Base-by-base conservation (phyloP, 2,329 filamentous ascomycete genomes). In the Dactylellina parvicollis region DNA sequence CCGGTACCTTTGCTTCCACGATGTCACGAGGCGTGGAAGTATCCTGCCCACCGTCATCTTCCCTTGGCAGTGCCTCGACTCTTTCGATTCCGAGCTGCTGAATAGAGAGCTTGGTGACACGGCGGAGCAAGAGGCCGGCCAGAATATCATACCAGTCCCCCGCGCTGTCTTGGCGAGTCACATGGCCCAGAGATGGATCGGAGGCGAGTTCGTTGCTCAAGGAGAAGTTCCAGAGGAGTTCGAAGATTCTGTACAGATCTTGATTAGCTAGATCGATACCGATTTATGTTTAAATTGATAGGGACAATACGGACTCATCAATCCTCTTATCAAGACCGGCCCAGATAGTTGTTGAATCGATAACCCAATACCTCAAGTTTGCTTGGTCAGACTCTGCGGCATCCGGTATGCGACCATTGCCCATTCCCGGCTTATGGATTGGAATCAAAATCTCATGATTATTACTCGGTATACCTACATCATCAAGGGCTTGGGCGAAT, bases 311-410 rank as follows among this genome's bases (percentile, higher is more conserved):
- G 38, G 75, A 77, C 76, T 77, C 76, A 50, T 77, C 76, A 22
- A 77, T 77, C 12, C 55, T 40, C 18, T 75, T 69, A 49, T 77
- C 66, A 10, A 77, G 34, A 4, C 76, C 74, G 5, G 76, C 76
- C 76, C 76, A 77, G 50, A 76, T 75, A 2, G 75, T 67, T 14
- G 72, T 61, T 12, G 75, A 75, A 16, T 76, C 76, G 20, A 76
- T 75, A 7, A 77, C 54, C 76, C 76, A 77, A 55, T 73, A 73
- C 20, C 69, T 66, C 30, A 66, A 4, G 40, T 73, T 73, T 18
- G 60, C 69, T 1, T 34, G 18, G 0, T 30, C 38, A 8, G 36
- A 30, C 14, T 73, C 69, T 0, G 44, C 34, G 1, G 24, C 24
- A 44, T 73, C 69, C 10, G 59, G 55, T 12, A 75, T 32, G 46